Evolutionary conservation across 371 early-diverging fungal species (phyloP).

Genomic region (Mucor irregularis): DNA sequence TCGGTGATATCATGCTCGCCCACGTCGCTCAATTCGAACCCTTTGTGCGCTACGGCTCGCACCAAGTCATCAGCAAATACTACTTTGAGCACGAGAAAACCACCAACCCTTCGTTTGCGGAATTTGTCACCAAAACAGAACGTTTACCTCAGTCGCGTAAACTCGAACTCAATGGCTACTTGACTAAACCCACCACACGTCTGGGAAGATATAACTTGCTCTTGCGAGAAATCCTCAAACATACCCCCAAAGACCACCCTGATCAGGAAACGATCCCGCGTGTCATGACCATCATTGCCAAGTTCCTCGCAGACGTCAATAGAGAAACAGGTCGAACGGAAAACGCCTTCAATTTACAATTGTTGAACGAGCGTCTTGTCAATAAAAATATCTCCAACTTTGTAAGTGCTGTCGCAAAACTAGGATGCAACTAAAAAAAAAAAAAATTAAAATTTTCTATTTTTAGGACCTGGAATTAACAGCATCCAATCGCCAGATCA

Average conservation of each 20-base stretch:
- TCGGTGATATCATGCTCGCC: conserved; percentile 84
- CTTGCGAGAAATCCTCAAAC: conserved; percentile 81
- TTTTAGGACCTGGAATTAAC: conserved; percentile 47
- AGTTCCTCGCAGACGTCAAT: conserved; percentile 77
- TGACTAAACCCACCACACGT: conserved; percentile 85
- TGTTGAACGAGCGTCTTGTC: conserved; percentile 61
- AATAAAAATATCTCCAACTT: conserved; percentile 6
- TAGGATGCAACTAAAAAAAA: conserved; percentile 75
- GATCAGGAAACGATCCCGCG: conserved; percentile 68
- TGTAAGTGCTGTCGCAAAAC: too few relatives aligned
- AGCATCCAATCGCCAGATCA: conserved; percentile 64
- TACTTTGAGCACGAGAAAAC: conserved; percentile 77
- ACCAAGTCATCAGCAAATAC: conserved; percentile 82
- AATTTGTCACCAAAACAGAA: conserved; percentile 75
- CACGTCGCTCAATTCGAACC: conserved; percentile 72
- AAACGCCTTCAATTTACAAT: conserved; percentile 47
- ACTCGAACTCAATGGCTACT: conserved; percentile 77
- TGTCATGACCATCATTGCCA: conserved; percentile 70
- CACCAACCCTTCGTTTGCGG: conserved; percentile 63
- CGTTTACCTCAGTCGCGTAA: conserved; percentile 80
- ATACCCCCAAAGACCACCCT: conserved; percentile 79
- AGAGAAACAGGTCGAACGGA: conserved; percentile 81
- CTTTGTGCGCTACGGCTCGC: conserved; percentile 87
- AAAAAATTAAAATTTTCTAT: conserved; percentile 22
- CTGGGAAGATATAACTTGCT: conserved; percentile 89